phyloP scores from a whole-genome alignment of 2,329 filamentous ascomycete species.

The Pyrenophora graminea region DNA sequence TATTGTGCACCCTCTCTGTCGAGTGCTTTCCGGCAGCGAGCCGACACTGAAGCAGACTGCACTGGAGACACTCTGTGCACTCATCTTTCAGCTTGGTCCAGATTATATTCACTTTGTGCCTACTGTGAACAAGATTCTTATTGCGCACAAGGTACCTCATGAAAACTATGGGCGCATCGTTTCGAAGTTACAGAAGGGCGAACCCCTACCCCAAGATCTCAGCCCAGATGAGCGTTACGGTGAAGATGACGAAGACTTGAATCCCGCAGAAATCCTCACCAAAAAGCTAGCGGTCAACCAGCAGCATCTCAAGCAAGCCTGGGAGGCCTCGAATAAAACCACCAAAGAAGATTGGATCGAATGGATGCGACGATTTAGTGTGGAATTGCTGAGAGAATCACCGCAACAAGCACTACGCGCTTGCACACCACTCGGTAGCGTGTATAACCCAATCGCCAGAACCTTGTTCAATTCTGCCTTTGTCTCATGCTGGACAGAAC shows the following conservation, averaged over 20 bases:
- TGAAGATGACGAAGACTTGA: conserved; percentile 76
- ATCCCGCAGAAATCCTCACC: conserved; percentile 79
- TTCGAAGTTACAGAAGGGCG: conserved; percentile 90
- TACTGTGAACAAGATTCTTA: conserved; percentile 84
- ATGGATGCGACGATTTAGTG: conserved; percentile 96
- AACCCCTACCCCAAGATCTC: conserved; percentile 91
- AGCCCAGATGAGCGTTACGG: conserved; percentile 83
- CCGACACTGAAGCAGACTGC: conserved; percentile 76
- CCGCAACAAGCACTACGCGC: conserved; percentile 93
- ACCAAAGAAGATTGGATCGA: conserved; percentile 99
- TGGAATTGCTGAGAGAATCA: conserved; percentile 91
- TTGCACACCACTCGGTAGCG: conserved; percentile 86
- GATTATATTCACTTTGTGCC: conserved; percentile 95
- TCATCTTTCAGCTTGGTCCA: conserved; percentile 93
- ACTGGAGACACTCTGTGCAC: conserved; percentile 88
- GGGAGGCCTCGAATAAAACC: conserved; percentile 95
- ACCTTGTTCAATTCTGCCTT: conserved; percentile 99
- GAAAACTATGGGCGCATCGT: conserved; percentile 91
- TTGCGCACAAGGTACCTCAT: conserved; percentile 79
- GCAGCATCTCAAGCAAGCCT: conserved; percentile 93
- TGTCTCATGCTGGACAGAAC: conserved; percentile 96
- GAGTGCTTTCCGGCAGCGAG: conserved; percentile 77
- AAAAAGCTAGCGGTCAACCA: conserved; percentile 98
- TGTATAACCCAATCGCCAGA: conserved; percentile 87
- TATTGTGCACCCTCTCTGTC: conserved; percentile 90